Base-by-base conservation (phyloP, 352 stramenopile species). In the Globisporangium radiosum region DNA sequence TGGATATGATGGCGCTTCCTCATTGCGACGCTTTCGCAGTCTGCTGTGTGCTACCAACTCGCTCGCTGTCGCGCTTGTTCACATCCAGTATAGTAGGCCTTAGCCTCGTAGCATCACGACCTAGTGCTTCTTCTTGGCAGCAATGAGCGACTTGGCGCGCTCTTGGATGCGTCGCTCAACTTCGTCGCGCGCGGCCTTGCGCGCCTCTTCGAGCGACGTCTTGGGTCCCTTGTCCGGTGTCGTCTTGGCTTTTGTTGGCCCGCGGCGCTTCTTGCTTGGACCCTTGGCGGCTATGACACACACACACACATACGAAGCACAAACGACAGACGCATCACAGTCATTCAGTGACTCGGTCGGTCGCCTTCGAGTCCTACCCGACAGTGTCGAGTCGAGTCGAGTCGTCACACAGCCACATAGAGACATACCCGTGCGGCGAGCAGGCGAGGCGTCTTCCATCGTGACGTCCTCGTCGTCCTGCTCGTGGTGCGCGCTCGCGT, bases 181-280 rank as follows among this genome's bases (percentile, higher is more conserved):
- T n/a, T 88, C 80, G 38, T 87, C 76, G 57, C 88, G 81, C n/a
- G 82, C 82, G 19, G 78, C 80, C 43, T 75, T 77, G 43, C 80
- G 74, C 10, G 78, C 82, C 47, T 89, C 76, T 33, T 76, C 82
- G 42, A 90, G 48, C 15, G 75, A 74, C 71, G 81, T 83, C 45
- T 65, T 68, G 57, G 39, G 25, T 47, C 44, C 59, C 74, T 84
- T 69, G 51, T 59, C 52, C 15, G 52, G 47, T 36, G 54, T 60
- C 57, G 61, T 52, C 57, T 76, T 63, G 9, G 71, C 68, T 60
- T 87, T 91, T 36, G 39, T 65, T 39, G 70, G 68, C 40, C 70
- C 72, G 42, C 75, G 75, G 49, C 70, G 63, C 39, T 85, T 87
- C 66, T 88, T 90, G 42, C 67, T 61, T 39, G 71, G 77, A 52